Conservation (phyloP, 768 basidiomycete genomes). For the Flagelloscypha sp. region DNA sequence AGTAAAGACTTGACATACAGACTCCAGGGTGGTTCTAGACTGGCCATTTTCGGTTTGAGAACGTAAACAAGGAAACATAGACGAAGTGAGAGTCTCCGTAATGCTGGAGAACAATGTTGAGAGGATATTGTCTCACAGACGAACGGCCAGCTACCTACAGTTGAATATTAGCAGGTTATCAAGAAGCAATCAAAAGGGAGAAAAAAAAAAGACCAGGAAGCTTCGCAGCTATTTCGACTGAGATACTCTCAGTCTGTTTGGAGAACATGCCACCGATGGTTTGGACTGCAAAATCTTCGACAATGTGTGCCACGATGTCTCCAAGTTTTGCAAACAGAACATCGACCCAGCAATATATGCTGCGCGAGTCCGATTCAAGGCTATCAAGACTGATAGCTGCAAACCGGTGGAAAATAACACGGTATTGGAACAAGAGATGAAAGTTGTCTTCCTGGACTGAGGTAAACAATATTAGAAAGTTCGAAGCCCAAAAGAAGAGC, state of each 20-base stretch:
- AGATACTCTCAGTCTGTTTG: slow-evolving; percentile 22
- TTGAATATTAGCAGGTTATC: slow-evolving; percentile 10
- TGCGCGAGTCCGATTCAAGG: too few species aligned
- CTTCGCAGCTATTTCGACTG: slow-evolving; percentile 51
- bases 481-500: too few species aligned
- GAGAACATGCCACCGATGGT: slow-evolving; percentile 7
- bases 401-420: slow-evolving; percentile 38
- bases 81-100: slow-evolving; percentile 48
- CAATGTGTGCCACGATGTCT: slow-evolving; percentile 24
- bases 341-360: slow-evolving; percentile 61
- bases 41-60: slow-evolving; percentile 38
- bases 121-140: slow-evolving; percentile 40
- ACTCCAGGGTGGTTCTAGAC: too few species aligned
- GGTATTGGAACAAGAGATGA: slow-evolving; percentile 48
- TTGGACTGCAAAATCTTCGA: slow-evolving; percentile 14
- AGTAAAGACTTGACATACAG: too few species aligned
- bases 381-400: too few species aligned
- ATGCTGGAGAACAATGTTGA: slow-evolving; percentile 45
- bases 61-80: slow-evolving; percentile 50
- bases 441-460: too few species aligned
- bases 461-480: too few species aligned
- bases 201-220: slow-evolving; percentile 44
- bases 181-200: slow-evolving; percentile 3
- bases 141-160: slow-evolving; percentile 46
- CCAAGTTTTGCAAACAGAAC: slow-evolving; percentile 47